phyloP scores from a whole-genome alignment of 768 basidiomycete genomes.

The Coprinopsis cinerea region DNA sequence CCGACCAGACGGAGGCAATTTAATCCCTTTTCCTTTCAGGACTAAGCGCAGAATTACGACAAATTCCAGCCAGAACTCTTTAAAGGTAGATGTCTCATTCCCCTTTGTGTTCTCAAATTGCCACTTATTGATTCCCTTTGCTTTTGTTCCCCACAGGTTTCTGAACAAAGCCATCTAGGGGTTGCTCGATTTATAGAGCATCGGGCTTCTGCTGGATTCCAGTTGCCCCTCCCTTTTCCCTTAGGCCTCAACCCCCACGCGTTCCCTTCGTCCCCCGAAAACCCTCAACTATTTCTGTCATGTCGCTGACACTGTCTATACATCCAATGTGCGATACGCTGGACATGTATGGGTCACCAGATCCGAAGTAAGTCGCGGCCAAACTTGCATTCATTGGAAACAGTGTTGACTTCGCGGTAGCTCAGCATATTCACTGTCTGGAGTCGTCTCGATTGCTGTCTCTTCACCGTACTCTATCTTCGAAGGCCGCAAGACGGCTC shows the following conservation, averaged over 20 bases:
- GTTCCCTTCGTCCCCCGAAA: constrained; percentile 5
- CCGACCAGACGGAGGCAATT: too few relatives aligned
- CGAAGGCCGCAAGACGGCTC: constrained; percentile 43
- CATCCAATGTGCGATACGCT: constrained; percentile 50
- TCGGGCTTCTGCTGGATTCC: background rate
- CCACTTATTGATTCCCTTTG: constrained; percentile 3
- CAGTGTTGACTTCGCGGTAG: constrained; percentile 34
- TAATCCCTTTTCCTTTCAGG: background rate
- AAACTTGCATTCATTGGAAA: background rate
- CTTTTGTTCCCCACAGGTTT: constrained; percentile 1
- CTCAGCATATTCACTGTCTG: constrained; percentile 83
- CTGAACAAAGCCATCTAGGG: background rate
- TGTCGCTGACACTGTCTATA: constrained; percentile 66
- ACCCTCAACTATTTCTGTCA: constrained; percentile 25
- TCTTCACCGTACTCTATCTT: constrained; percentile 53
- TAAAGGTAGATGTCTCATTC: background rate
- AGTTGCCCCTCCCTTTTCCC: constrained; percentile 10
- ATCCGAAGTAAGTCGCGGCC: constrained; percentile 46
- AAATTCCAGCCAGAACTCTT: background rate
- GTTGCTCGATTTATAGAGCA: constrained; percentile 5
- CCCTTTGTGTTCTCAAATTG: constrained; percentile 4
- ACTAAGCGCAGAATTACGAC: background rate
- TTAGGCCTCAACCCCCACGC: too few relatives aligned
- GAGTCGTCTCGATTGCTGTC: constrained; percentile 65
- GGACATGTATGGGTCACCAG: constrained; percentile 67